phyloP scores from a whole-genome alignment of 2,329 filamentous ascomycete species.

The Boeremia exigua region DNA sequence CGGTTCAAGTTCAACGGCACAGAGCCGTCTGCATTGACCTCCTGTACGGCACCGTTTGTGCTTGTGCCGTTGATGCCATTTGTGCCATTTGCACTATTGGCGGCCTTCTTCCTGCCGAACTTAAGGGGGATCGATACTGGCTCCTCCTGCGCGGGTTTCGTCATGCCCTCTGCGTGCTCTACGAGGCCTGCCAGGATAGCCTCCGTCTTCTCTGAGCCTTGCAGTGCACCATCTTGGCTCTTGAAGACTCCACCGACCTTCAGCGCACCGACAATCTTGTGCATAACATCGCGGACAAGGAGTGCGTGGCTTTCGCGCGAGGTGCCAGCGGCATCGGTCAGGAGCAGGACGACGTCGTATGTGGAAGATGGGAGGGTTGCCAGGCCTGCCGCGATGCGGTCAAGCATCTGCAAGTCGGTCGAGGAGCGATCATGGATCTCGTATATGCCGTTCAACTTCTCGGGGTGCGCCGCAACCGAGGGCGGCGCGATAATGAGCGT shows the following conservation, averaged over 20 bases:
- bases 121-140: slow-evolving; percentile 66
- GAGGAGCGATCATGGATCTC: slow-evolving; percentile 73
- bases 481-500: slow-evolving; percentile 89
- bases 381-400: slow-evolving; percentile 83
- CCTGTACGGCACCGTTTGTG: slow-evolving; percentile 27
- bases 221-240: slow-evolving; percentile 70
- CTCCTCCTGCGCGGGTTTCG: slow-evolving; percentile 71
- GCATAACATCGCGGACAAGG: slow-evolving; percentile 71
- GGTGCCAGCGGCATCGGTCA: slow-evolving; percentile 77
- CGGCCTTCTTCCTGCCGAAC: slow-evolving; percentile 68
- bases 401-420: slow-evolving; percentile 97
- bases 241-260: slow-evolving; percentile 71
- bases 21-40: slow-evolving; percentile 44
- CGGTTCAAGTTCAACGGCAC: slow-evolving; percentile 40
- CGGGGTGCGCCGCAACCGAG: slow-evolving; percentile 84
- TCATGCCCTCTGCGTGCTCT: slow-evolving; percentile 67
- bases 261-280: slow-evolving; percentile 72
- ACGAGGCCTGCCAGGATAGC: slow-evolving; percentile 83
- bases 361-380: slow-evolving; percentile 76
- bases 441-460: slow-evolving; percentile 74
- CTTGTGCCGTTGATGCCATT: slow-evolving; percentile 27
- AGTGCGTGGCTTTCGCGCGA: slow-evolving; percentile 66
- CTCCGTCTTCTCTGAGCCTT: slow-evolving; percentile 68
- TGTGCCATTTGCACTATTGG: slow-evolving; percentile 29
- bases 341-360: slow-evolving; percentile 84